Evolutionary conservation across 2,329 filamentous ascomycete species (phyloP).

Genomic region (Chaetomium sp.): DNA sequence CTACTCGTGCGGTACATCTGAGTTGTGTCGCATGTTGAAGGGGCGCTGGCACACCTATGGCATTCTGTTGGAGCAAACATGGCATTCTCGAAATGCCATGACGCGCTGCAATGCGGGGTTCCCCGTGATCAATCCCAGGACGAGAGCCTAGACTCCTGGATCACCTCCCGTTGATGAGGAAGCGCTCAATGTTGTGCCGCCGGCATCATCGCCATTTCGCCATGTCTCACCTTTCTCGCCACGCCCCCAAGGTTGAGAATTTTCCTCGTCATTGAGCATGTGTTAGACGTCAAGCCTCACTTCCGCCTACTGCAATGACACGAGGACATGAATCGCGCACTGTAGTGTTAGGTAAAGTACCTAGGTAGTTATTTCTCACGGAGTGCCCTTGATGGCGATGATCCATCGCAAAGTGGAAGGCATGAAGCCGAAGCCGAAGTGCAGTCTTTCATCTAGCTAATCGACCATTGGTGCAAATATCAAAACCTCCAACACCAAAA

Average conservation of each 20-base stretch:
- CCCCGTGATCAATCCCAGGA: neutral
- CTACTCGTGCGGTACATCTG: slow-evolving; percentile 3
- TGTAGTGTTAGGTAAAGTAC: neutral
- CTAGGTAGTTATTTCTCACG: neutral
- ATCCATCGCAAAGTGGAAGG: neutral
- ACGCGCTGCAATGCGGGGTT: slow-evolving; percentile 22
- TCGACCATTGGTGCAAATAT: neutral
- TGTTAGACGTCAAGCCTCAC: too few species aligned
- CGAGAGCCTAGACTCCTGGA: neutral
- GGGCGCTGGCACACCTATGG: slow-evolving; percentile 22
- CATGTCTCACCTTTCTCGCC: too few species aligned
- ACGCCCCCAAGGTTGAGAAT: neutral
- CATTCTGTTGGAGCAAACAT: slow-evolving; percentile 31
- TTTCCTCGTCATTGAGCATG: neutral
- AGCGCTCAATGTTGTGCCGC: neutral
- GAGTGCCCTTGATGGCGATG: neutral
- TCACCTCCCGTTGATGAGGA: neutral
- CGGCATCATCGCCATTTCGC: neutral
- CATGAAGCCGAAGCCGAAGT: neutral
- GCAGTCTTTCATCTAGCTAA: neutral
- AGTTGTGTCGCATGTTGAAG: neutral
- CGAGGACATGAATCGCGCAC: neutral
- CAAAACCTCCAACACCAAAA: neutral
- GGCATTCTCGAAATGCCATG: slow-evolving; percentile 34
- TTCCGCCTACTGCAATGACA: neutral